Base-by-base conservation (phyloP, 306 rosid genomes). In the Fagus sylvatica region DNA sequence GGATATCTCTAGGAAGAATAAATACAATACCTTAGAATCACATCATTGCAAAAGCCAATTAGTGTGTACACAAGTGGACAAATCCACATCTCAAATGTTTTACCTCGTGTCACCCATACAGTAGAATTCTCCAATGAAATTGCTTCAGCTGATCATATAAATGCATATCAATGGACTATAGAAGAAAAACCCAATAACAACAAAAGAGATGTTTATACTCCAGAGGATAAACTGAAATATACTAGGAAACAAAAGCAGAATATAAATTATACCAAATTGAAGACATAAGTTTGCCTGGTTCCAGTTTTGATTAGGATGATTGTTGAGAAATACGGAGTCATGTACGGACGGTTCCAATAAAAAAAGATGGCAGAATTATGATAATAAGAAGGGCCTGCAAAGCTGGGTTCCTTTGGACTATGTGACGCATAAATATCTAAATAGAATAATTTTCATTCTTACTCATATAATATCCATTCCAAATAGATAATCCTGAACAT, bases 1-100 rank as follows among this genome's bases (percentile, higher is more conserved):
- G 46, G 69, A 79, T 64, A n/a, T 68, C 57, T 49, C 42, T 53
- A 69, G 51, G 22, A 10, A 51, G 4, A 34, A 53, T 57, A 84
- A 56, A 57, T 19, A 56, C 30, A 36, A 60, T 87, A 94, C 98
- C 98, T 91, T 68, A 92, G 84, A 78, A 87, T 89, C 76, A 89
- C 91, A 80, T 94, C 98, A 82, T 74, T 81, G 80, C 96, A 91
- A 78, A 84, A 74, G 79, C 89, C 89, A 81, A 85, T 81, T 56
- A 94, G 91, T 22, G 93, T 79, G 86, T 86, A 85, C 62, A 87
- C 93, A 85, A 94, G 88, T 2, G 90, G 91, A 77, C 98, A 94
- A 69, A 94, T 87, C 98, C 98, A 94, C 77, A 51, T 82, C 81
- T 90, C 93, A 72, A 91, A 94, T 62, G 90, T 84, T 87, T 94